These are phyloP conservation scores for Leishmania turanica DNA, from an alignment of 208 protist genomes.

Conservation along the genomic window DNA sequence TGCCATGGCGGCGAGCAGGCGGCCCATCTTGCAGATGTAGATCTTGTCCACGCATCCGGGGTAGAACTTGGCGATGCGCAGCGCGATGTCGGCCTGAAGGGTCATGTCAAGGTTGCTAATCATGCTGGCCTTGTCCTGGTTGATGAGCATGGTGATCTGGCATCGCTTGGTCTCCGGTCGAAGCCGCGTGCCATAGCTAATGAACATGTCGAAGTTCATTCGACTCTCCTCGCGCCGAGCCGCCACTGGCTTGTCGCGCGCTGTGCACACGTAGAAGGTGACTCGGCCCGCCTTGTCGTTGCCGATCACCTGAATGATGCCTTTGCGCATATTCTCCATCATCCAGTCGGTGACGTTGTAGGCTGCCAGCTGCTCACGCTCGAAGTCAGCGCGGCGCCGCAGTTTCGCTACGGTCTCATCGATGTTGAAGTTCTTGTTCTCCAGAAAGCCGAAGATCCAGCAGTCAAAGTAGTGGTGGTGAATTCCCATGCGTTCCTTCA, in stretches of 20 bases:
- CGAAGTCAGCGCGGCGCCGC: conserved; percentile 63
- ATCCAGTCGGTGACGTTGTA: conserved; percentile 78
- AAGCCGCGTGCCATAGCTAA: conserved; percentile 74
- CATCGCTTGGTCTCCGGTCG: conserved; percentile 59
- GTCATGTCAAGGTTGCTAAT: conserved; percentile 77
- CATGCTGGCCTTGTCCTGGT: conserved; percentile 75
- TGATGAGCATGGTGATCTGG: conserved; percentile 75
- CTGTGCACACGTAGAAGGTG: conserved; percentile 61
- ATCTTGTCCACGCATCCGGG: conserved; percentile 75
- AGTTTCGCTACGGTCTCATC: conserved; percentile 75
- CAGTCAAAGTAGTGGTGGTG: conserved; percentile 75
- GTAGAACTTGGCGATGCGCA: conserved; percentile 82
- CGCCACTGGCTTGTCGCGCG: conserved; percentile 50
- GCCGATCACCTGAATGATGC: conserved; percentile 80
- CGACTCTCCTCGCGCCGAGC: conserved; percentile 47
- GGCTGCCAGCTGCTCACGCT: conserved; percentile 51
- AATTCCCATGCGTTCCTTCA: conserved; percentile 66
- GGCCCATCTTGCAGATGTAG: conserved; percentile 82
- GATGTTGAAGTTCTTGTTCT: conserved; percentile 88
- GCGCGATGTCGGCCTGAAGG: conserved; percentile 72
- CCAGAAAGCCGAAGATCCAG: conserved; percentile 85
- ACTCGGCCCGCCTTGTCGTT: conserved; percentile 69
- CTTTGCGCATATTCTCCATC: conserved; percentile 60
- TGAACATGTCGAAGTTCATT: conserved; percentile 74
- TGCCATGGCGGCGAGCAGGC: conserved; percentile 46